phyloP scores from a whole-genome alignment of 208 protist species.

The Wallacemonas sp. region DNA sequence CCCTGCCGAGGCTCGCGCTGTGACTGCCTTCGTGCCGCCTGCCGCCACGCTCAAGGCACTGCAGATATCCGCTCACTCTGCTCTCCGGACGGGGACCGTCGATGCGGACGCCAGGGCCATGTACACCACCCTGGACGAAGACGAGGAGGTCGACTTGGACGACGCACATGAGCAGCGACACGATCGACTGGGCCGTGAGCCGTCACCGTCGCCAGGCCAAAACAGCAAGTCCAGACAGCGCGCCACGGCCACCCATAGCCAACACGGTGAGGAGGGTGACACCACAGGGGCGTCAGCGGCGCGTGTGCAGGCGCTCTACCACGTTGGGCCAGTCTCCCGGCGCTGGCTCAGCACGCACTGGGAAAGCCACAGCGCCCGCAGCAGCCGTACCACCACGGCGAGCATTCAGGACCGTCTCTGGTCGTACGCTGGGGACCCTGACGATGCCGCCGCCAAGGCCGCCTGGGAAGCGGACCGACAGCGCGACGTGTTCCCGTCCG shows the following conservation, averaged over 20 bases:
- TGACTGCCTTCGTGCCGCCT: constrained; percentile 62
- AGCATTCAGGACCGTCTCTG: neutral
- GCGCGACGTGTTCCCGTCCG: constrained; percentile 69
- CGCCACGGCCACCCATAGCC: too few species aligned
- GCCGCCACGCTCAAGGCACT: neutral
- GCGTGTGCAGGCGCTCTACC: neutral
- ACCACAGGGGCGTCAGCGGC: neutral
- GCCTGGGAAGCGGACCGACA: constrained; percentile 16
- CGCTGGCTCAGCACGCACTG: constrained; percentile 6
- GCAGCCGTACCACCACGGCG: neutral
- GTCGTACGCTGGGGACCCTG: constrained; percentile 10
- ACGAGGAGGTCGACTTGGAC: too few species aligned
- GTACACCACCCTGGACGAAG: too few species aligned
- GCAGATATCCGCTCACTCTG: constrained; percentile 16
- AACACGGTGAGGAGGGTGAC: too few species aligned
- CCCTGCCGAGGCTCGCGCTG: constrained; percentile 18
- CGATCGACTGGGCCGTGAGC: too few species aligned
- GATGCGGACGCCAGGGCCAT: neutral
- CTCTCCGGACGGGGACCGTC: constrained; percentile 28
- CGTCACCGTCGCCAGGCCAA: too few species aligned
- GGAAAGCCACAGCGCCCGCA: constrained; percentile 9
- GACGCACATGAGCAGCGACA: too few species aligned
- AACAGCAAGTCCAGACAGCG: too few species aligned
- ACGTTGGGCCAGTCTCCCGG: neutral
- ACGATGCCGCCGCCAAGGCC: neutral